A percentile compares a stretch with the other conserved stretches of the same genome.
Evolutionary conservation across 495 filamentous ascomycete species (phyloP).

Genomic region (Pyronema domesticum): DNA sequence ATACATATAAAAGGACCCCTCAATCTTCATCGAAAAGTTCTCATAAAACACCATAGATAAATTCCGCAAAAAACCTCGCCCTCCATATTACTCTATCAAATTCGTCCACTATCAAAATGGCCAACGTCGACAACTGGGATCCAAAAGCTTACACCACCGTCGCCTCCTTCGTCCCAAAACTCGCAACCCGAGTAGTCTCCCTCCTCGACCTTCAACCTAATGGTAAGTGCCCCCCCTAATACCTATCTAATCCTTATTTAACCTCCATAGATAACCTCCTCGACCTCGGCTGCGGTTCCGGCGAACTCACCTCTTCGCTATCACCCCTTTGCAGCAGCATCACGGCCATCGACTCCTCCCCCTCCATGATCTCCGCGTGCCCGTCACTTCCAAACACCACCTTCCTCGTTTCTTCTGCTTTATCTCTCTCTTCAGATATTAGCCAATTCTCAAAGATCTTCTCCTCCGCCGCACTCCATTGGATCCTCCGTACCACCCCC

Average conservation of each 20-base stretch:
- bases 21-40: no score
- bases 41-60: no score
- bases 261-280: constrained; percentile 39
- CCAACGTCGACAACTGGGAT: constrained; percentile 14
- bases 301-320: constrained; percentile 42
- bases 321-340: constrained; percentile 32
- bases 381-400: constrained; percentile 24
- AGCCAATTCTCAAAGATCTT: constrained; percentile 44
- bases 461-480: constrained; percentile 65
- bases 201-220: constrained; percentile 42
- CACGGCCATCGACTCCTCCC: constrained; percentile 48
- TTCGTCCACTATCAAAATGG: no score
- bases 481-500: constrained; percentile 41
- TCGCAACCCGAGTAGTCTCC: constrained; percentile 44
- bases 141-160: constrained; percentile 12
- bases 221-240: background rate
- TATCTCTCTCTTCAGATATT: background rate
- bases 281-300: constrained; percentile 64
- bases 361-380: constrained; percentile 45
- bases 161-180: constrained; percentile 55
- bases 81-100: no score
- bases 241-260: background rate
- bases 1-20: no score
- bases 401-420: constrained; percentile 30
- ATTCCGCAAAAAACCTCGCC: no score